Evolutionary conservation across 2,329 filamentous ascomycete species (phyloP).

Genomic region (Phyllosticta paracitricarpa): DNA sequence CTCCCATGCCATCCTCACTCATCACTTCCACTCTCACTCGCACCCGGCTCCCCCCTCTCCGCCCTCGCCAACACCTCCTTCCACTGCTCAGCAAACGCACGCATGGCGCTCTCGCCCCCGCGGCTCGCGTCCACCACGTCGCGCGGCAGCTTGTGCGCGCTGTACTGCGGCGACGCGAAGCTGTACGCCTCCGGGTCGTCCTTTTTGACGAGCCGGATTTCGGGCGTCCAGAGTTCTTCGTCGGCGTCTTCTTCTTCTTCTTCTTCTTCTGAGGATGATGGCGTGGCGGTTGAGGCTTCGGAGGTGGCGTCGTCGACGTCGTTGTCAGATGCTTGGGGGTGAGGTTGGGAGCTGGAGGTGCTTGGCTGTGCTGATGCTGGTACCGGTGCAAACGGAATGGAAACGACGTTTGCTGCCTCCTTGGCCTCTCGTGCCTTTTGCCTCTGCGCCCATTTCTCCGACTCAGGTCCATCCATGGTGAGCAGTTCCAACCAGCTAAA

Average conservation of each 20-base stretch:
- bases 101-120: slow-evolving; percentile 58
- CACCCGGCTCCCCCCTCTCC: slow-evolving; percentile 23
- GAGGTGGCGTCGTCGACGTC: neutral
- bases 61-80: slow-evolving; percentile 35
- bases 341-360: neutral
- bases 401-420: neutral
- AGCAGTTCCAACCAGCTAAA: slow-evolving; percentile 88
- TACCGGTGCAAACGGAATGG: neutral
- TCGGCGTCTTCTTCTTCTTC: slow-evolving; percentile 41
- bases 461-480: slow-evolving; percentile 51
- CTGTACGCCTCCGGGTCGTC: slow-evolving; percentile 84
- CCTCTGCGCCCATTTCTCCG: slow-evolving; percentile 14
- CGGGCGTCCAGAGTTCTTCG: slow-evolving; percentile 52
- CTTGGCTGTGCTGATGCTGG: neutral
- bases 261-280: slow-evolving; percentile 17
- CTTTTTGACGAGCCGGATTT: slow-evolving; percentile 71
- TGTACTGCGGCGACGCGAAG: slow-evolving; percentile 79
- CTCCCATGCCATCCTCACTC: too few species aligned
- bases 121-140: slow-evolving; percentile 69
- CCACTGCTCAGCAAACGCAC: slow-evolving; percentile 51
- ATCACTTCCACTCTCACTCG: neutral
- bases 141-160: slow-evolving; percentile 87
- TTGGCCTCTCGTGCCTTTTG: neutral
- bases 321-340: neutral
- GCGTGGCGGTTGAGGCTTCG: neutral